phyloP scores from a whole-genome alignment of 306 rosid species.

The Urtica urens region DNA sequence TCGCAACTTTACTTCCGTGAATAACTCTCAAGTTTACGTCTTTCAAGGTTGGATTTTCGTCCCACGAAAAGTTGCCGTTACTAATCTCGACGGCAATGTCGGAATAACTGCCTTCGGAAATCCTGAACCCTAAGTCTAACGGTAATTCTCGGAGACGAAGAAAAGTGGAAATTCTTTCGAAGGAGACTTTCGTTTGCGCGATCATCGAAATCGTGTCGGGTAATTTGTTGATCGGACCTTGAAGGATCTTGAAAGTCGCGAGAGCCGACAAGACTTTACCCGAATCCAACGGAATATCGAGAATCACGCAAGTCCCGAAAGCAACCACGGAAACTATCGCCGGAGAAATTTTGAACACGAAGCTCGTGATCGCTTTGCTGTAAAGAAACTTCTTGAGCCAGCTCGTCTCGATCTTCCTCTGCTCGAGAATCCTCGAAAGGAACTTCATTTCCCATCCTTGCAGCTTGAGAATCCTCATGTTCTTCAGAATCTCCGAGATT shows the following conservation, averaged over 20 bases:
- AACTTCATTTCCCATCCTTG: slow-evolving; percentile 69
- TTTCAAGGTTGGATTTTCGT: slow-evolving; percentile 37
- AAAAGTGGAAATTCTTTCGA: slow-evolving; percentile 37
- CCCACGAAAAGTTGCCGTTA: slow-evolving; percentile 75
- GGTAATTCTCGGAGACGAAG: slow-evolving; percentile 62
- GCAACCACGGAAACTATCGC: slow-evolving; percentile 39
- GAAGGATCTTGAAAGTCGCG: slow-evolving; percentile 41
- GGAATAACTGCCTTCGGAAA: slow-evolving; percentile 55
- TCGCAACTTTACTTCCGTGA: slow-evolving; percentile 64
- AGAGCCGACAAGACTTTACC: slow-evolving; percentile 51
- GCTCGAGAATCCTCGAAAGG: slow-evolving; percentile 24
- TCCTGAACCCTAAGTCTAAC: slow-evolving; percentile 38
- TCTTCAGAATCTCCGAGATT: slow-evolving; percentile 48
- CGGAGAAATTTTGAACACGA: slow-evolving; percentile 40
- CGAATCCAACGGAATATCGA: slow-evolving; percentile 41
- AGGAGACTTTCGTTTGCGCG: slow-evolving; percentile 40
- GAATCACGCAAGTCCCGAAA: slow-evolving; percentile 31
- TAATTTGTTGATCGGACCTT: slow-evolving; percentile 29
- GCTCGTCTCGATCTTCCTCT: slow-evolving; percentile 28
- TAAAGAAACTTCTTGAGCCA: slow-evolving; percentile 37
- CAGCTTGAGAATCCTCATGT: slow-evolving; percentile 54
- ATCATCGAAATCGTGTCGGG: slow-evolving; percentile 36
- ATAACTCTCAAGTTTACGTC: slow-evolving; percentile 37
- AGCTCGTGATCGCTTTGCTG: slow-evolving; percentile 16
- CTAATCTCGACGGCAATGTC: slow-evolving; percentile 43